Base-by-base conservation (phyloP, 805 yeast genomes). In the Myxozyma neglecta region DNA sequence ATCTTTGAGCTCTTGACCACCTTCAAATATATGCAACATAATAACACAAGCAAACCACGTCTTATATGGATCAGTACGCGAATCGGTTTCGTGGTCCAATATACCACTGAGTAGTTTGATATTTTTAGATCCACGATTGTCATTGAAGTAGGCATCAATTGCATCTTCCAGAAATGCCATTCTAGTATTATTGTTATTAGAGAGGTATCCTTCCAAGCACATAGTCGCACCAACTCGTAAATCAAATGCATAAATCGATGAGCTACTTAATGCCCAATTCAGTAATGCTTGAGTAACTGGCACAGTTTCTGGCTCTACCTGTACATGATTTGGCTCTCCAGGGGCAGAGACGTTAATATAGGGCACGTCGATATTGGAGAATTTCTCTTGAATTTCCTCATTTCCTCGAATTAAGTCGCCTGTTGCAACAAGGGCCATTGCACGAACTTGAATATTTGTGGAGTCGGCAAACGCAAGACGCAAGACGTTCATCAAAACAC, bases 351-450 rank as follows among this genome's bases (percentile, higher is more conserved):
- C 90, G 70, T 90, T 97, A 58, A 92, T 79, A 71, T 87, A 90
- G 0, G 99, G 99, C 7, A 94, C 97, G 73, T 94, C 98, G 13
- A 93, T 85, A 57, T 85, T 85, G 1, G 90, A 80, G 68, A 93
- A 87, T 60, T 84, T 84, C 13, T 77, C 75, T 73, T 94, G 99
- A 39, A 88, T 81, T 1, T 78, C 82, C 2, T 79, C 74, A 71
- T 91, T 90, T 36, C 84, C 81, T 52, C 85, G 76, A 3, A 94
- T 86, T 37, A 92, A 77, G 65, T 87, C 93, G 1, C 96, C 91
- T 1, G 90, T 84, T 0, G 96, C 85, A 4, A 86, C 76, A 37
- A 94, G 77, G 0, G 97, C 88, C 61, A 56, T 49, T 0, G 88
- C 81, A 64, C 96, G 83, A 2, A 92, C 81, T 1, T 80, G 75